Conservation (phyloP, 441 rosid genomes). For the Lepidium campestre region DNA sequence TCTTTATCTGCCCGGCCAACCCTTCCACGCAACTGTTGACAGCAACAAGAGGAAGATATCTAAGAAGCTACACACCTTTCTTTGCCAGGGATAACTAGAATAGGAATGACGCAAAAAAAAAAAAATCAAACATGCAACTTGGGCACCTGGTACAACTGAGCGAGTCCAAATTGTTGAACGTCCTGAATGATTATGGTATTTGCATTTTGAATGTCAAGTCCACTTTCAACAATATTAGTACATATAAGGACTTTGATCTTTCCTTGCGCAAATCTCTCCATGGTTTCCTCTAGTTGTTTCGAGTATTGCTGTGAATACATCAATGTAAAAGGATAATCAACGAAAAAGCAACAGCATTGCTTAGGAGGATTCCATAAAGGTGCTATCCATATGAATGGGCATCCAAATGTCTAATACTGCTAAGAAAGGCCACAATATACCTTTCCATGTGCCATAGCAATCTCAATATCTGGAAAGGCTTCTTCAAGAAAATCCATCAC, state of each 20-base stretch:
- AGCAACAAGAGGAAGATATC: slow-evolving; percentile 10
- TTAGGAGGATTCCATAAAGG: slow-evolving; percentile 13
- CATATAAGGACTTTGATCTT: slow-evolving; percentile 79
- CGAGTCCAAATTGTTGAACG: slow-evolving; percentile 94
- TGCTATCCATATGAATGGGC: slow-evolving; percentile 4
- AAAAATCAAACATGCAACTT: slow-evolving; percentile 18
- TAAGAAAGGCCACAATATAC: slow-evolving; percentile 31
- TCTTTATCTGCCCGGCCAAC: slow-evolving; percentile 98
- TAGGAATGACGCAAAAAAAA: slow-evolving; percentile 1
- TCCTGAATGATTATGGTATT: slow-evolving; percentile 96
- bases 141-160: slow-evolving; percentile 89
- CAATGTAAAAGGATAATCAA: slow-evolving; percentile 17
- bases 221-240: slow-evolving; percentile 97
- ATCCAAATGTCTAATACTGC: slow-evolving; percentile 14
- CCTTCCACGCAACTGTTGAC: slow-evolving; percentile 87
- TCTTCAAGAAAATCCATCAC: slow-evolving; percentile 72
- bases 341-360: not conserved
- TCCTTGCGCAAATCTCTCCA: slow-evolving; percentile 87
- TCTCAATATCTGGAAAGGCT: slow-evolving; percentile 65
- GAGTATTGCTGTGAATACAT: slow-evolving; percentile 72
- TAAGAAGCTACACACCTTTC: slow-evolving; percentile 16
- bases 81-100: not conserved
- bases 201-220: slow-evolving; percentile 97
- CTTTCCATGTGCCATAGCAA: slow-evolving; percentile 96
- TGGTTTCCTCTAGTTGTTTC: slow-evolving; percentile 86